Percentiles rank a stretch among this genome's conserved stretches.
These are phyloP conservation scores for Acanthamoeba healyi DNA, from an alignment of 208 protist species.

Conservation along the genomic window DNA sequence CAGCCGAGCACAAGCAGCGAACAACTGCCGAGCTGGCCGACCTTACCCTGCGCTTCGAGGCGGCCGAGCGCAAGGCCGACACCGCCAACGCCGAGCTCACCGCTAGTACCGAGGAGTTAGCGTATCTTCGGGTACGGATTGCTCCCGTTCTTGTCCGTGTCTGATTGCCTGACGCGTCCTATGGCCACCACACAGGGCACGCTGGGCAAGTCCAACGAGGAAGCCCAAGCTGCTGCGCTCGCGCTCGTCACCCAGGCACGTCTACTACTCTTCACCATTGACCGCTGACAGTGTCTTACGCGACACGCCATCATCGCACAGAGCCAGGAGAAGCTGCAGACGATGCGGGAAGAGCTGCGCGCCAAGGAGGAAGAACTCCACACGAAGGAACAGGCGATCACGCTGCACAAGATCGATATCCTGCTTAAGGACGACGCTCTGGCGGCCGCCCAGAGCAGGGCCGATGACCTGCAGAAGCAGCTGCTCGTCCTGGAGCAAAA, in stretches of 20 bases:
- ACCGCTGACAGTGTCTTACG: neutral
- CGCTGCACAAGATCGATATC: neutral
- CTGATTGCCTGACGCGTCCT: neutral
- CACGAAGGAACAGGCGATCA: neutral
- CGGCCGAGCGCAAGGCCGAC: neutral
- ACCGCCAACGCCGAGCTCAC: neutral
- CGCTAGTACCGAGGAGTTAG: neutral
- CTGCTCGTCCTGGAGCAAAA: neutral
- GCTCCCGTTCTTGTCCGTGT: neutral
- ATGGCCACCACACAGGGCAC: neutral
- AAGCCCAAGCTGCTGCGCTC: neutral
- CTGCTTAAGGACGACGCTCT: conserved; percentile 28
- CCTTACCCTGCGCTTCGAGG: neutral
- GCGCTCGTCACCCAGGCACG: neutral
- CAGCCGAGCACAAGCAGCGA: neutral
- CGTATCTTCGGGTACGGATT: neutral
- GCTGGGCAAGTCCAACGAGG: neutral
- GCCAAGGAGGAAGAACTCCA: neutral
- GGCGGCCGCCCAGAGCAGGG: neutral
- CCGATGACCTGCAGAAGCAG: neutral
- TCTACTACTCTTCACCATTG: neutral
- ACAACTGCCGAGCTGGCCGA: neutral
- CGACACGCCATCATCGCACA: neutral
- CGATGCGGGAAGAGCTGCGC: neutral
- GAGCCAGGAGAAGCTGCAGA: neutral